Percentiles rank a stretch among this genome's conserved stretches.
Conservation (phyloP, 2,329 filamentous ascomycete species). For the Trichoderma atrobrunneum region DNA sequence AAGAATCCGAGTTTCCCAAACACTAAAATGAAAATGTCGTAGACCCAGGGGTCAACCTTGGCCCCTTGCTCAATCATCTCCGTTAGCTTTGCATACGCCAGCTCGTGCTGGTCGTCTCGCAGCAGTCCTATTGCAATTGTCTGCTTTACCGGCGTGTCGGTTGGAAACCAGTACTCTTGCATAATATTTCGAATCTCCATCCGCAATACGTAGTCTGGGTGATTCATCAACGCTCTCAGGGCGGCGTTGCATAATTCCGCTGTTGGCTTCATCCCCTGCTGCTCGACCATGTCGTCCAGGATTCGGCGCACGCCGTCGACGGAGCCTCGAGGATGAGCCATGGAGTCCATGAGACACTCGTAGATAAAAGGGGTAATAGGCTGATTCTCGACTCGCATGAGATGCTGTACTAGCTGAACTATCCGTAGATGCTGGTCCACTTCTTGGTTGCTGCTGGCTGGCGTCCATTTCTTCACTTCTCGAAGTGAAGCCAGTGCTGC, state of each 20-base stretch:
- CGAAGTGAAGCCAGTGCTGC: conserved; percentile 31
- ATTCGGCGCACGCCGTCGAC: conserved; percentile 60
- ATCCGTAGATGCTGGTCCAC: conserved; percentile 32
- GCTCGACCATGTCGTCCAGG: conserved; percentile 68
- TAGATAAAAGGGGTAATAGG: conserved; percentile 61
- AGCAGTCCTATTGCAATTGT: conserved; percentile 71
- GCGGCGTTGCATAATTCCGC: conserved; percentile 67
- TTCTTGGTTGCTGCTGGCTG: conserved; percentile 23
- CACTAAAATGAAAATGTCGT: conserved; percentile 72
- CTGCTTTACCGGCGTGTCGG: conserved; percentile 58
- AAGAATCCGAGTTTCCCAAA: conserved; percentile 70
- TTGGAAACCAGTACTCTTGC: conserved; percentile 62
- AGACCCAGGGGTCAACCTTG: conserved; percentile 67
- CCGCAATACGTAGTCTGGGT: conserved; percentile 80
- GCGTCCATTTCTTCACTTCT: conserved; percentile 21
- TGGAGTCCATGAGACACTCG: conserved; percentile 70
- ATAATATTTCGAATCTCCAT: conserved; percentile 69
- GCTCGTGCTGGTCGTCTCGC: conserved; percentile 77
- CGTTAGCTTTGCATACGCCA: conserved; percentile 70
- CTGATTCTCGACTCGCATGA: conserved; percentile 56
- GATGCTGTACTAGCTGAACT: conserved; percentile 50
- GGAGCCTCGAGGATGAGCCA: conserved; percentile 66
- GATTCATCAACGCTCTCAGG: conserved; percentile 70
- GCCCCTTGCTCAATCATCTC: conserved; percentile 58
- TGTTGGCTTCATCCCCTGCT: conserved; percentile 60